Evolutionary conservation across 306 rosid species (phyloP), one percentile per base, ranked within the genome.

Genomic region (Begonia loranthoides): DNA sequence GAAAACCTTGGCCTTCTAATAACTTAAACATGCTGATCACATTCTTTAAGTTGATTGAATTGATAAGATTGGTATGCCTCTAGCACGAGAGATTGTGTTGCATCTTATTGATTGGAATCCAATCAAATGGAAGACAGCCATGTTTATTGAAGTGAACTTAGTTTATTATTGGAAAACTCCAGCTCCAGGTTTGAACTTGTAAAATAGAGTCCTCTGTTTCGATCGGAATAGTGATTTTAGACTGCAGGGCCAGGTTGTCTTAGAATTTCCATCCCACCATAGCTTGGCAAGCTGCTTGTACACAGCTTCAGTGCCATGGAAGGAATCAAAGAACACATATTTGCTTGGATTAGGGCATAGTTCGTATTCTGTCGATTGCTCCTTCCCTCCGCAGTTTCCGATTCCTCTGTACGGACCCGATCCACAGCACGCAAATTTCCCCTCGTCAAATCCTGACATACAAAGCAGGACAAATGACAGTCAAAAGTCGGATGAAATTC

Each of bases 381-480:
- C 67, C 71, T 52, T 76, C 34, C 92, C 79, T 15, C 95, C 92
- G 34, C 95, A 85, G 47, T 66, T 85, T 9, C 22, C 17, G 49
- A 60, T 70, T 44, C 79, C 84, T 69, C 82, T 72, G 51, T 54
- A 71, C 6, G 54, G 62, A 0, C 92, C 87, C 22, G 70, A 56
- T 13, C 95, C 95, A 49, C 92, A 81, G 12, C 92, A 80, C 15
- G 74, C 87, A 6, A 0, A 24, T 33, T 61, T 70, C 15, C 68
- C 85, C 52, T 69, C 83, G 51, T 70, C 51, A 41, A 79, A 65
- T 50, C 82, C 85, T 80, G 60, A 48, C 17, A 0, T 9, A 19
- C 10, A 46, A 17, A 0, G 10, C 15, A 51, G n/a, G 9, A 13
- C 8, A 12, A 9, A 9, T 21, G 7, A n/a, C 6, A 49, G 21